Percentiles rank a stretch among this genome's conserved stretches.
Conservation (phyloP, 805 yeast species). For the Ogataea paradorogensis region DNA sequence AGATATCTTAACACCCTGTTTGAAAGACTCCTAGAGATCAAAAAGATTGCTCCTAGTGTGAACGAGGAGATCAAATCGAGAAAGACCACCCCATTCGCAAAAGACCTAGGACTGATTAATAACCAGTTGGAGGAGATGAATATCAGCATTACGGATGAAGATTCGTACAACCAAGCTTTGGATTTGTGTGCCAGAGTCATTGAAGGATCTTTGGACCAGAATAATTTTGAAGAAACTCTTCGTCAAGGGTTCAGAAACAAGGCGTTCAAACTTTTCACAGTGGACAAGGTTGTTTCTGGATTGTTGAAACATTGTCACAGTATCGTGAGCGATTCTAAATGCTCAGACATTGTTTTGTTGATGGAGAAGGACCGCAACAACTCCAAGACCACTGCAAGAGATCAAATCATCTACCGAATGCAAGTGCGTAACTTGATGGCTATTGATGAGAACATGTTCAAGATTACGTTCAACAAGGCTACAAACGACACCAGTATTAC, state of each 20-base stretch:
- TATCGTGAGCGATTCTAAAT: constrained; percentile 72
- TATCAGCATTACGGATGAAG: constrained; percentile 62
- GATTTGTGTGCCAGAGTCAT: constrained; percentile 70
- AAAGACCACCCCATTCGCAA: constrained; percentile 72
- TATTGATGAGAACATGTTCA: constrained; percentile 88
- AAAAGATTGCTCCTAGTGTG: constrained; percentile 65
- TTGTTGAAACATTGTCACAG: constrained; percentile 84
- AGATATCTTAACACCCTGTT: constrained; percentile 81
- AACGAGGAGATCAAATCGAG: constrained; percentile 67
- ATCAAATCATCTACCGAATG: constrained; percentile 88
- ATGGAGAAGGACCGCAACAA: constrained; percentile 78
- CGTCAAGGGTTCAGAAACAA: constrained; percentile 93
- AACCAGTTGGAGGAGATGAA: constrained; percentile 81
- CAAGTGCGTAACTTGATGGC: constrained; percentile 76
- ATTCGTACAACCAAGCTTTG: constrained; percentile 77
- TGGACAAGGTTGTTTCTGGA: constrained; percentile 87
- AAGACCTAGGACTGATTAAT: constrained; percentile 77
- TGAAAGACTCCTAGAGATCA: constrained; percentile 75
- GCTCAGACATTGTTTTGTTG: constrained; percentile 74
- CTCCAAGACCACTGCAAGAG: constrained; percentile 67
- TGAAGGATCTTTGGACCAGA: constrained; percentile 89
- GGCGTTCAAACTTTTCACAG: constrained; percentile 88
- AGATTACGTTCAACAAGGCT: constrained; percentile 65
- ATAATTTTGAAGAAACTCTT: constrained; percentile 90
- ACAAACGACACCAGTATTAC: constrained; percentile 62